Evolutionary conservation across 306 rosid species (phyloP), one percentile per base, ranked within the genome.

Genomic region (Vigna mungo): DNA sequence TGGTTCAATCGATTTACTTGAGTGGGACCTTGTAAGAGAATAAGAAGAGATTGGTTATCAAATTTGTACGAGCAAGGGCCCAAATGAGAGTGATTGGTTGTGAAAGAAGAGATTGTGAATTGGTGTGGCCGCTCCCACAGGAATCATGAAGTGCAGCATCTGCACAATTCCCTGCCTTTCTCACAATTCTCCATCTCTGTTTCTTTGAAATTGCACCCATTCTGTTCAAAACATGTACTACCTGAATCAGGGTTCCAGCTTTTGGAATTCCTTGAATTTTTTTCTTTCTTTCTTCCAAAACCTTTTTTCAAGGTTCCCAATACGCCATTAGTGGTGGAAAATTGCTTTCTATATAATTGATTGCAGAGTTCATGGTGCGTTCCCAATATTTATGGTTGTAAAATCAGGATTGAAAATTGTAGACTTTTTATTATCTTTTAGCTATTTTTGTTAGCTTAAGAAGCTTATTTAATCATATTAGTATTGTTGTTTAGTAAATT

Each of bases 11-110:
- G 56, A 44, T 59, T 59, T 17, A 46, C 58, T 11, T 61, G 62
- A 63, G 59, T 48, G 79, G 48, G 70, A 63, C 60, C 20, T 34
- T 34, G 21, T 61, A 75, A 61, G 49, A 75, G 49, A 46, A 30
- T 17, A 27, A 17, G 6, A 49, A 16, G 5, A 21, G 62, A 25
- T 25, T 30, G 34, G 63, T 23, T 0, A 5, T 30, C 8, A 2
- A 63, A 34, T 62, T 75, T 49, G 71, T 32, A 34, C 9, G 39
- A 37, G 25, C 2, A 44, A 44, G 48, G 69, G 60, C 47, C 60
- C 67, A 41, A 43, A 55, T 58, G 41, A 72, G 49, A 13, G 34
- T 18, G 36, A 71, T 23, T 27, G 44, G 56, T 41, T 41, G 55
- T 23, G 25, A 12, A 23, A 58, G 17, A 63, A 63, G 27, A 13